Evolutionary conservation across 495 filamentous ascomycete species (phyloP).

Genomic region (Alectoria sarmentosa): DNA sequence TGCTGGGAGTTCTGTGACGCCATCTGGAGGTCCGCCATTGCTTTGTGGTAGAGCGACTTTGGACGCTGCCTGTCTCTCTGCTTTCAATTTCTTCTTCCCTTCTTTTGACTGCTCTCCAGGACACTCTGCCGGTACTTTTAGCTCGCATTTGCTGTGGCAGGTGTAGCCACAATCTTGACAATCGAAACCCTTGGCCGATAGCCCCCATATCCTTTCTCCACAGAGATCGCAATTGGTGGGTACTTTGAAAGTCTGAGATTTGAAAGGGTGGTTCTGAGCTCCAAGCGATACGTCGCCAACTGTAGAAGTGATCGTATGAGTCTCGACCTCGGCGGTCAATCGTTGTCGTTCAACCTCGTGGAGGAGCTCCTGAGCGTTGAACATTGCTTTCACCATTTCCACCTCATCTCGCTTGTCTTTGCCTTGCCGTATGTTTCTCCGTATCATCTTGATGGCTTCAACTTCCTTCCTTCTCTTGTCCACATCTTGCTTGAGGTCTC

Average conservation of each 20-base stretch:
- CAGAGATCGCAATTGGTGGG: constrained; percentile 97
- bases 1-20: constrained; percentile 37
- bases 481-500: constrained; percentile 68
- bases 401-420: constrained; percentile 81
- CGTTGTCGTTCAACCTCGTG: constrained; percentile 83
- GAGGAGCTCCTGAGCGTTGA: constrained; percentile 72
- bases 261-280: constrained; percentile 92
- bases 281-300: constrained; percentile 90
- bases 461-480: constrained; percentile 82
- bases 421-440: constrained; percentile 69
- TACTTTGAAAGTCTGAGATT: constrained; percentile 95
- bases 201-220: constrained; percentile 91
- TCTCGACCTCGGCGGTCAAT: constrained; percentile 85
- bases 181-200: constrained; percentile 91
- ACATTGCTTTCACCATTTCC: constrained; percentile 65
- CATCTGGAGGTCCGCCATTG: constrained; percentile 35
- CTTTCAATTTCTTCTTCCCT: constrained; percentile 86
- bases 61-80: constrained; percentile 71
- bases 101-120: constrained; percentile 91
- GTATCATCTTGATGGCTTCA: constrained; percentile 60
- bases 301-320: constrained; percentile 71
- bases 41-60: constrained; percentile 43
- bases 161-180: constrained; percentile 96
- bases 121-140: constrained; percentile 95
- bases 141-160: constrained; percentile 96